Percentiles rank a stretch among this genome's conserved stretches.
Evolutionary conservation across 495 filamentous ascomycete genomes (phyloP).

Genomic region (Penicillium alfredii): DNA sequence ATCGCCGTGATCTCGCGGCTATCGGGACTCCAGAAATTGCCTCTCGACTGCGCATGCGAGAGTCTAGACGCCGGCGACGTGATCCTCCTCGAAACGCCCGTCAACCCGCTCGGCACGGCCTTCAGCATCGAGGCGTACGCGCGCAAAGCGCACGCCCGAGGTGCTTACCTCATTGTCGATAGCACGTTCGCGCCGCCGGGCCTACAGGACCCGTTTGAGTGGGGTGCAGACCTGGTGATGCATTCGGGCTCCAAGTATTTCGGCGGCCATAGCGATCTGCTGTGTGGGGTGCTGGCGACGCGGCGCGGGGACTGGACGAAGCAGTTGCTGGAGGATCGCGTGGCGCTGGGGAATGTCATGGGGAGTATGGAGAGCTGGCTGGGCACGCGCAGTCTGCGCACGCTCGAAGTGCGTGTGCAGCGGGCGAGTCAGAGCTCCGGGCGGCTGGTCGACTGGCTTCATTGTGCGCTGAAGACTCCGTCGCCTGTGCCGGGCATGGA

Average conservation of each 20-base stretch:
- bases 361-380: constrained; percentile 84
- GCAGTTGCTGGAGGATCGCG: constrained; percentile 53
- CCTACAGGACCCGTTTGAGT: constrained; percentile 71
- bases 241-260: constrained; percentile 89
- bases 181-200: constrained; percentile 86
- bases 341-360: constrained; percentile 68
- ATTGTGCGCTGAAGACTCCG: constrained; percentile 32
- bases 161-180: constrained; percentile 73
- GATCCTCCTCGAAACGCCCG: constrained; percentile 78
- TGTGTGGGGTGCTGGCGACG: constrained; percentile 71
- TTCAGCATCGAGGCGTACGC: constrained; percentile 59
- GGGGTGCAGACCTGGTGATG: constrained; percentile 74
- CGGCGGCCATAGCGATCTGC: constrained; percentile 82
- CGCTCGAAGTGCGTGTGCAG: constrained; percentile 68
- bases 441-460: constrained; percentile 62
- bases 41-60: constrained; percentile 49
- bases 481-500: constrained; percentile 22
- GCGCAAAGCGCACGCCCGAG: constrained; percentile 55
- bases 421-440: constrained; percentile 61
- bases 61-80: constrained; percentile 64
- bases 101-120: constrained; percentile 78
- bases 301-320: constrained; percentile 47
- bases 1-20: constrained; percentile 60
- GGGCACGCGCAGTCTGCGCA: constrained; percentile 71
- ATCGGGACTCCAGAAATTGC: constrained; percentile 55